Conservation (phyloP, 495 filamentous ascomycete genomes). For the Penicillium herquei region DNA sequence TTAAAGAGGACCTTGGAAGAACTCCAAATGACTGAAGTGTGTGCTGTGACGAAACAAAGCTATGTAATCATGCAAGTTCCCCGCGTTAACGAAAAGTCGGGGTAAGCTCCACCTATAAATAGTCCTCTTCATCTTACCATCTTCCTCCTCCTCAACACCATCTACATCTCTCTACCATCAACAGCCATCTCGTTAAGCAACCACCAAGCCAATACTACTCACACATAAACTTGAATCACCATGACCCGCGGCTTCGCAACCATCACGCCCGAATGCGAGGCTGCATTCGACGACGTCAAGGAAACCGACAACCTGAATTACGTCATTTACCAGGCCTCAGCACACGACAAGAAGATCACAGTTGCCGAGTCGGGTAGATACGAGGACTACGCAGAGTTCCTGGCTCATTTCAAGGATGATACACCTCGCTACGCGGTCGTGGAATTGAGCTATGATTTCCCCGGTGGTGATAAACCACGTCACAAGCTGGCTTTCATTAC, state of each 20-base stretch:
- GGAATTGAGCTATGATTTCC: conserved; percentile 17
- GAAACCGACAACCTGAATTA: conserved; percentile 20
- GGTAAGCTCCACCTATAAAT: not conserved
- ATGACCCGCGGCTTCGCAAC: conserved; percentile 23
- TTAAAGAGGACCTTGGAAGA: too few species aligned
- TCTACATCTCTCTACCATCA: not conserved
- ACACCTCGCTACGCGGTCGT: conserved; percentile 20
- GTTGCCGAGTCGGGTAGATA: conserved; percentile 22
- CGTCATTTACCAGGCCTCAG: conserved; percentile 18
- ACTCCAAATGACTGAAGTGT: too few species aligned
- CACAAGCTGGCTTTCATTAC: conserved; percentile 24
- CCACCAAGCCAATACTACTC: not conserved
- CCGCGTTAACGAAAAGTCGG: conserved; percentile 1
- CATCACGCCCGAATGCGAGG: conserved; percentile 21
- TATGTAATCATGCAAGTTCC: conserved; percentile 1
- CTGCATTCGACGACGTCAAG: conserved; percentile 19
- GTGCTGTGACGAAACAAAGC: not conserved
- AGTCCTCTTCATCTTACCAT: not conserved
- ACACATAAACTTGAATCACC: not conserved
- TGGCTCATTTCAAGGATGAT: conserved; percentile 16
- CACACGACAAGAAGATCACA: conserved; percentile 26
- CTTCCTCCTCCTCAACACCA: not conserved
- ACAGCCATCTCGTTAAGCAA: not conserved
- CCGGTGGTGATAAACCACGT: conserved; percentile 13
- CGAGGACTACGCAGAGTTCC: conserved; percentile 14